A percentile compares a stretch with the other conserved stretches of the same genome.
Evolutionary conservation across 2,329 filamentous ascomycete species (phyloP).

Genomic region (Arthrobotrys iridis): DNA sequence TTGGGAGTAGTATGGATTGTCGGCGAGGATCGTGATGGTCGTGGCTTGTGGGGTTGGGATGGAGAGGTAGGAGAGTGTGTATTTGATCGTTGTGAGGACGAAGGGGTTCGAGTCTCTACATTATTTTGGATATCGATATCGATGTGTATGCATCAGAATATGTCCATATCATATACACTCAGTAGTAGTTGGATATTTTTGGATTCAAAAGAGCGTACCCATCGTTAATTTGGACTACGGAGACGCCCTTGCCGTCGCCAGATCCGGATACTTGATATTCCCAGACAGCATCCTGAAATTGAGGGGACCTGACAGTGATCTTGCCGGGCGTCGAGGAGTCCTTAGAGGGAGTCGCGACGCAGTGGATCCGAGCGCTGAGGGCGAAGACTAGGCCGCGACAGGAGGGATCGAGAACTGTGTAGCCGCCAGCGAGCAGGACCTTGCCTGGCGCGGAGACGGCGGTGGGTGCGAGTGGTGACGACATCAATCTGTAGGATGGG

Average conservation of each 20-base stretch:
- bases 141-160: not conserved
- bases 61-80: constrained; percentile 71
- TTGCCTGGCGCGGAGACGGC: constrained; percentile 94
- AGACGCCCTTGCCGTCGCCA: constrained; percentile 78
- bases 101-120: constrained; percentile 74
- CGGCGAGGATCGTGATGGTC: constrained; percentile 86
- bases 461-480: constrained; percentile 15
- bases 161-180: not conserved
- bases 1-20: constrained; percentile 96
- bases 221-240: constrained; percentile 74
- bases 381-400: constrained; percentile 81
- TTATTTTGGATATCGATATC: not conserved
- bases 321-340: constrained; percentile 70
- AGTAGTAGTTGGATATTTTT: not conserved
- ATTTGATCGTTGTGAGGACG: constrained; percentile 88
- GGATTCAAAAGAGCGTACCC: constrained; percentile 57
- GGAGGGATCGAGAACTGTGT: constrained; percentile 87
- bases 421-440: constrained; percentile 92
- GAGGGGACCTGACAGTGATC: constrained; percentile 88
- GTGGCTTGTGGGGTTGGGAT: constrained; percentile 67
- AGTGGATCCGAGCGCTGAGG: constrained; percentile 74
- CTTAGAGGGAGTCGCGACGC: constrained; percentile 62
- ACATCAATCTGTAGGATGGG: not conserved
- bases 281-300: constrained; percentile 89
- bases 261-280: constrained; percentile 74